Base-by-base conservation (phyloP, 345 rosid species). In the Corymbia maculata region DNA sequence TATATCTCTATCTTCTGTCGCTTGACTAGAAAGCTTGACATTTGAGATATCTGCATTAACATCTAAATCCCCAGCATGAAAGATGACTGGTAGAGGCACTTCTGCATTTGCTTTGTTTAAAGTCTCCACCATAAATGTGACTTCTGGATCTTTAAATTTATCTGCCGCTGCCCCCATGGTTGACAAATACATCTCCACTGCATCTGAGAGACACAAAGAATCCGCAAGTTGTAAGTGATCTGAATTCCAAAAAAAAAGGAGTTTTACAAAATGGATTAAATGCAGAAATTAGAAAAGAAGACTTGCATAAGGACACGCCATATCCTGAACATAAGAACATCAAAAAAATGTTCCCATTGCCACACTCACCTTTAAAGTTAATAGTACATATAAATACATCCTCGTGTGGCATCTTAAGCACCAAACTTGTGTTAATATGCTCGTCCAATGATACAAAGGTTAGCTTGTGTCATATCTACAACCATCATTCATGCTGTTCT, bases 141-240 rank as follows among this genome's bases (percentile, higher is more conserved):
- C 93, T 89, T 89, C 88, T 9, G 95, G 90, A 88, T 95, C 98
- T 92, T 93, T 96, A 87, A 97, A 93, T 91, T 92, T 93, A 59
- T 94, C 89, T 90, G 89, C 64, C 61, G 92, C 94, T 52, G 92
- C 93, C 86, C 94, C 96, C 57, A 87, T 51, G n/a, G 97, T 93
- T 87, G 82, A 89, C 82, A 82, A 90, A 91, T 89, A 95, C 88
- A 89, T 93, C 88, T 91, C 89, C 89, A 92, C 92, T 4, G 92
- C 93, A 88, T 94, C 99, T 96, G 90, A n/a, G 55, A 88, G 16
- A 84, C 51, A 49, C 2, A 22, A 45, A 59, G 30, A 59, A 59
- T 59, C 66, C 66, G 3, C 66, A 10, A 59, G 6, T 26, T 59
- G 30, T 59, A 26, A 59, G 66, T 24, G 66, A 59, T 59, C 30